Percentiles rank a stretch among this genome's conserved stretches.
These are phyloP conservation scores for Dimocarpus longan DNA, from an alignment of 345 rosid species.

Conservation along the genomic window DNA sequence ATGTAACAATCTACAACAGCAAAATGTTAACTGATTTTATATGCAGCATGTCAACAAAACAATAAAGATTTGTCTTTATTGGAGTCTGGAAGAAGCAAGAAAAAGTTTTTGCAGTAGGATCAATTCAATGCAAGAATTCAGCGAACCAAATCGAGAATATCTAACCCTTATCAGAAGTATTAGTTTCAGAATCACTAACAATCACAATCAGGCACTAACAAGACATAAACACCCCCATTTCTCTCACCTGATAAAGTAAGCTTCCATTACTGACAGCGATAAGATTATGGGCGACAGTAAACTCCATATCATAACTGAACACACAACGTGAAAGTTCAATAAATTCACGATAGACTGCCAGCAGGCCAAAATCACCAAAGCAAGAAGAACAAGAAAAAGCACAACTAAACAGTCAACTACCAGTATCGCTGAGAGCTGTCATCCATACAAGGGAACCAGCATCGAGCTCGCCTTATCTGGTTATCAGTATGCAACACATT, in stretches of 20 bases:
- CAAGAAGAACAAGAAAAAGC: not conserved
- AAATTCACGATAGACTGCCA: not conserved
- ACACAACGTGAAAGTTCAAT: slow-evolving; percentile 16
- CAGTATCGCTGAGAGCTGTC: slow-evolving; percentile 85
- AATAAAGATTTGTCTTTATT: not conserved
- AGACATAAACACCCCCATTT: slow-evolving; percentile 18
- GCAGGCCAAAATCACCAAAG: not conserved
- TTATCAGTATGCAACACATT: slow-evolving; percentile 82
- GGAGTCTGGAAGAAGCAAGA: not conserved
- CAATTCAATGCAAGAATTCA: not conserved
- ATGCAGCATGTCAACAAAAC: not conserved
- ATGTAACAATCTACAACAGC: not conserved
- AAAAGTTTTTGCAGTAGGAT: not conserved
- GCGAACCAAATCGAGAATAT: not conserved
- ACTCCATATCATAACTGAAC: slow-evolving; percentile 90
- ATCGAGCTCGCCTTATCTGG: slow-evolving; percentile 90
- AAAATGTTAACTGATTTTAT: not conserved
- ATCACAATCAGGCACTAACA: not conserved
- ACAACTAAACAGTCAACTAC: slow-evolving; percentile 38
- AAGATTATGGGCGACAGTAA: slow-evolving; percentile 84
- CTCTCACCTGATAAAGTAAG: slow-evolving; percentile 82
- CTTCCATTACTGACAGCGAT: slow-evolving; percentile 93
- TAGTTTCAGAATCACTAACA: not conserved
- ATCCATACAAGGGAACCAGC: slow-evolving; percentile 97
- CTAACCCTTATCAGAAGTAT: not conserved